Evolutionary conservation across 257 asterid genomes (phyloP), one percentile per base, ranked within the genome.

Genomic region (Solanum microdontum): DNA sequence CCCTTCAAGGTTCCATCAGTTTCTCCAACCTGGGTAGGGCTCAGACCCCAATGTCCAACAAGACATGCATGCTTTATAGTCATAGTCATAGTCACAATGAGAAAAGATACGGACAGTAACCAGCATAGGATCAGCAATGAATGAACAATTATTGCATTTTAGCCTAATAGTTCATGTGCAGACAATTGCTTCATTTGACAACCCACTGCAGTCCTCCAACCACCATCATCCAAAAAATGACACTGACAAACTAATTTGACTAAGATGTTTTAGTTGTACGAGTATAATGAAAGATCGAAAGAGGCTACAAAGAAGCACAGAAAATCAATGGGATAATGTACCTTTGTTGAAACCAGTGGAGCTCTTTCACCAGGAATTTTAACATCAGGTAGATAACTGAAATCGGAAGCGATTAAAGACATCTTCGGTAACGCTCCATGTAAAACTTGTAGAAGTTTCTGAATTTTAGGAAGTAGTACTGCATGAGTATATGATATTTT

Each of bases 371-470:
- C 99, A 23, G 96, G 95, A 88, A 96, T 88, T 90, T 82, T 94
- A 86, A 97, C 99, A 90, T 96, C 99, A 68, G 99, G 99, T 85
- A 97, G 94, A 93, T 91, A 97, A 91, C 95, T 96, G 92, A 97
- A 97, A 92, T 96, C 99, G 2, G 99, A 96, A 87, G 99, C 98
- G 33, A 97, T 90, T 84, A 97, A 86, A 55, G 99, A 97, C 99
- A 97, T 97, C 99, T 93, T 97, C n/a, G 98, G 98, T 90, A 96
- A 91, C 87, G 98, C 97, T 84, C 97, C 96, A 51, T 97, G 98
- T 64, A 97, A 82, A 90, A 94, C 96, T 91, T 95, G 89, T 39
- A 97, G 92, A 92, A 97, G 99, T 96, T 95, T 96, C 99, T 97
- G 98, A 62, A 89, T 28, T 90, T 91, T 86, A 72, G 87, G 86